A percentile compares a stretch with the other conserved stretches of the same genome.
These are phyloP conservation scores for Warburgia ugandensis DNA, from an alignment of 164 flowering plant species.

Conservation along the genomic window DNA sequence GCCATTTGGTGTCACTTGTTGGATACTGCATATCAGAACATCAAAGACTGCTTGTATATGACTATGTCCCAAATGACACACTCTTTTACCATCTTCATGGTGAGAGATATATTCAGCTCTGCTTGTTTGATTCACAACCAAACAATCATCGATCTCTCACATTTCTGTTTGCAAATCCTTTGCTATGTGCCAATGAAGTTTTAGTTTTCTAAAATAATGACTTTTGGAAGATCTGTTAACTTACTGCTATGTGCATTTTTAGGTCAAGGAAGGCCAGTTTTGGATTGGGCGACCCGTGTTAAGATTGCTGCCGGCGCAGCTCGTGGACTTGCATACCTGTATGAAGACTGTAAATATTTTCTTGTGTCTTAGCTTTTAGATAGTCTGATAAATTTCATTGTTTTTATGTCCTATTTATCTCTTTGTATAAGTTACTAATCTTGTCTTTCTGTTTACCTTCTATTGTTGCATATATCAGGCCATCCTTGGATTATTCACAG, in stretches of 20 bases:
- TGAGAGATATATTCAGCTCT: constrained; percentile 20
- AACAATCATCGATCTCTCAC: background rate
- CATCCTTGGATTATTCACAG: constrained; percentile 90
- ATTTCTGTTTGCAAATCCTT: constrained; percentile 3
- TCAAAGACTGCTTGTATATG: constrained; percentile 70
- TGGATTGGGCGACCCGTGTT: constrained; percentile 68
- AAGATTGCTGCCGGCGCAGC: constrained; percentile 84
- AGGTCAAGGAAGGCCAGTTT: constrained; percentile 52
- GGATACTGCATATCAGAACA: constrained; percentile 77
- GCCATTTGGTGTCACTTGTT: constrained; percentile 89
- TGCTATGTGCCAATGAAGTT: background rate
- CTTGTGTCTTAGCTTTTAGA: no score
- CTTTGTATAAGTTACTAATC: background rate
- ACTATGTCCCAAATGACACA: constrained; percentile 71
- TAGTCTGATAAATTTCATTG: no score
- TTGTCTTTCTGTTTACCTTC: background rate
- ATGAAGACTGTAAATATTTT: constrained; percentile 72
- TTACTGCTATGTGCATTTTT: background rate
- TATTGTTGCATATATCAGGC: constrained; percentile 33
- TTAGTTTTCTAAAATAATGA: background rate
- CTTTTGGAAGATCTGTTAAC: background rate
- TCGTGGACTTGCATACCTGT: constrained; percentile 85
- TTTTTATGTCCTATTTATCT: background rate
- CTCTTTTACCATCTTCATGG: constrained; percentile 91
- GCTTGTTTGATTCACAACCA: background rate